Evolutionary conservation across 257 asterid species (phyloP).

Genomic region (Nicotiana benthamiana): DNA sequence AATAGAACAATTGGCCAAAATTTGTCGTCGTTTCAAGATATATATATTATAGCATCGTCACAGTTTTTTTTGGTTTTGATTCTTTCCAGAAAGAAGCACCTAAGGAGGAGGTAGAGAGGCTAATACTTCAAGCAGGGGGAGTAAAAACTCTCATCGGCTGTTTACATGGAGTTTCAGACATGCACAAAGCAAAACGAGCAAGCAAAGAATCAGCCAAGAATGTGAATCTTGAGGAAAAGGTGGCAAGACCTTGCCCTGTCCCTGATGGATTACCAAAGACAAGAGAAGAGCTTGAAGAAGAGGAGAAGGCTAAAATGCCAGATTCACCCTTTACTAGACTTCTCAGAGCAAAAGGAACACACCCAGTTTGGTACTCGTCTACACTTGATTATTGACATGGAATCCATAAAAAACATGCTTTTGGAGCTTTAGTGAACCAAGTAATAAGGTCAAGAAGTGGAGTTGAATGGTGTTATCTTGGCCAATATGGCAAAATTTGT

Average conservation of each 20-base stretch:
- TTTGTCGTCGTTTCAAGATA: background rate
- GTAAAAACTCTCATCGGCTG: constrained; percentile 66
- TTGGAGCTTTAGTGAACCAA: background rate
- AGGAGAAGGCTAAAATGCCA: constrained; percentile 73
- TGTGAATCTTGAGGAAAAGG: background rate
- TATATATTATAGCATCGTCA: background rate
- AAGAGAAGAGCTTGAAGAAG: constrained; percentile 72
- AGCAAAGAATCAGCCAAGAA: constrained; percentile 12
- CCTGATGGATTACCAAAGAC: constrained; percentile 93
- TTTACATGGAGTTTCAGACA: constrained; percentile 61
- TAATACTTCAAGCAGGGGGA: constrained; percentile 71
- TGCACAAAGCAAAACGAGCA: constrained; percentile 43
- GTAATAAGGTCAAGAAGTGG: background rate
- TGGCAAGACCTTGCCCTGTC: constrained; percentile 31
- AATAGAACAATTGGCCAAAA: background rate
- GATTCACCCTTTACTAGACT: constrained; percentile 78
- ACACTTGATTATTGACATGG: constrained; percentile 47
- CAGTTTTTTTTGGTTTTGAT: background rate
- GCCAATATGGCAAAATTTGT: background rate
- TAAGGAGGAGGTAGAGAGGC: constrained; percentile 72
- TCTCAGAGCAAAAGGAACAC: constrained; percentile 64
- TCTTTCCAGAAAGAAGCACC: constrained; percentile 60
- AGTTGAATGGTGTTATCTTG: background rate
- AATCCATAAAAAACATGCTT: background rate
- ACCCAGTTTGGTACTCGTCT: constrained; percentile 73